phyloP scores from a whole-genome alignment of 2,329 filamentous ascomycete species.

The Dothistroma septosporum region DNA sequence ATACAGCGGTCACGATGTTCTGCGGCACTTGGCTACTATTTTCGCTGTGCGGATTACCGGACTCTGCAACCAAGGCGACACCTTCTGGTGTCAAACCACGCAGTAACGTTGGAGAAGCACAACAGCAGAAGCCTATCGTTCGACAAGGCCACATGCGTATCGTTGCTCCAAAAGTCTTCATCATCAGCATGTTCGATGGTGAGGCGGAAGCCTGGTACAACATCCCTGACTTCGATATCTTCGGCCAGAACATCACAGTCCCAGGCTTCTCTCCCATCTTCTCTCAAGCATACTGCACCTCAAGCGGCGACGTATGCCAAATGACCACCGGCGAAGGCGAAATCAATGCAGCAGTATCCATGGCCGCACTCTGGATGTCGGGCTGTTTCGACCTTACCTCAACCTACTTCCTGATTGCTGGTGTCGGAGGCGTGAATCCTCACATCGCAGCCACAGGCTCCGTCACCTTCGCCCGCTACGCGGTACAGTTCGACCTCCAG shows the following conservation, averaged over 20 bases:
- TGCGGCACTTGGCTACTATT: background rate
- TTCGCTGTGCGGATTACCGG: background rate
- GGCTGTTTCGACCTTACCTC: conserved; percentile 22
- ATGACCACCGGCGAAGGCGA: conserved; percentile 56
- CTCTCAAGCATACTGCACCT: conserved; percentile 53
- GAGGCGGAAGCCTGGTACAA: conserved; percentile 48
- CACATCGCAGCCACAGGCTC: conserved; percentile 24
- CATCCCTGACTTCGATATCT: conserved; percentile 31
- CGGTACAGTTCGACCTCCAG: conserved; percentile 26
- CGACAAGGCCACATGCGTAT: background rate
- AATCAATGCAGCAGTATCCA: conserved; percentile 13
- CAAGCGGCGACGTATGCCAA: conserved; percentile 60
- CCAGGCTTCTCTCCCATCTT: conserved; percentile 31
- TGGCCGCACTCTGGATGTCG: conserved; percentile 20
- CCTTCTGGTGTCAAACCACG: conserved; percentile 10
- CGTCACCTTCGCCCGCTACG: conserved; percentile 25
- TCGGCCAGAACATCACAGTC: conserved; percentile 32
- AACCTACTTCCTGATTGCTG: conserved; percentile 30
- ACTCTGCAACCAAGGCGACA: conserved; percentile 6
- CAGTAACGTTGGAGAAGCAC: background rate
- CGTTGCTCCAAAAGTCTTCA: conserved; percentile 55
- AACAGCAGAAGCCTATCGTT: background rate
- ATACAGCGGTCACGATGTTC: background rate
- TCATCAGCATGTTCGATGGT: conserved; percentile 55
- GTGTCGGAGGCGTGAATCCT: conserved; percentile 29